Evolutionary conservation across 2,329 filamentous ascomycete species (phyloP).

Genomic region (Arthrobotrys megalospora): DNA sequence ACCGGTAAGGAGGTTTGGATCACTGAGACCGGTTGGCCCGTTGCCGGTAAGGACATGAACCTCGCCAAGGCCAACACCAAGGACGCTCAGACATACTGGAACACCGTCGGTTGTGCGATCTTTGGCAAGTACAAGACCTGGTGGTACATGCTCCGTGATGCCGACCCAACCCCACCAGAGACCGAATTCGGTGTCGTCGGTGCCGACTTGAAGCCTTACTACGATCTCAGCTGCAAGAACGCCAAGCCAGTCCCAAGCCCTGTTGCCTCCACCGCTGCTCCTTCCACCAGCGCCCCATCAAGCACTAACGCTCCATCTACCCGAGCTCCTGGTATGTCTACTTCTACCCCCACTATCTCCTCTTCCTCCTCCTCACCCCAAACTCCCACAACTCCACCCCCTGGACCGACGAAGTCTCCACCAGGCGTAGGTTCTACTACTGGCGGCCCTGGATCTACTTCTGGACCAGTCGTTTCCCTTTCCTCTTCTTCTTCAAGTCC

Average conservation of each 20-base stretch:
- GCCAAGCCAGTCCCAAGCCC: constrained; percentile 63
- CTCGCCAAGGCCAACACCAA: constrained; percentile 75
- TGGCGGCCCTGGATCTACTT: not conserved
- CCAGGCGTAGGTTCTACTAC: not conserved
- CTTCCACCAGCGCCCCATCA: not conserved
- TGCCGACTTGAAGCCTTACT: constrained; percentile 73
- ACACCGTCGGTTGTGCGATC: constrained; percentile 79
- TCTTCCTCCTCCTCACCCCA: not conserved
- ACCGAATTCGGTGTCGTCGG: constrained; percentile 81
- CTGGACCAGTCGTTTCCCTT: not conserved
- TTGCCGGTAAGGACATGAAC: constrained; percentile 76
- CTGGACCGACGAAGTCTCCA: constrained; percentile 20
- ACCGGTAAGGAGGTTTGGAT: constrained; percentile 83
- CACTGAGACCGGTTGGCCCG: constrained; percentile 90
- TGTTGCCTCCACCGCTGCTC: constrained; percentile 30
- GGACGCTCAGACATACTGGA: constrained; percentile 86
- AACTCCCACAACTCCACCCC: not conserved
- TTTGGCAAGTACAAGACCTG: constrained; percentile 78
- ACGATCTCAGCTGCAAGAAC: constrained; percentile 75
- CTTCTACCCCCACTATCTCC: too few relatives aligned
- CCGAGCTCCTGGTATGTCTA: constrained; percentile 44
- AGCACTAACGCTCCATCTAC: constrained; percentile 24
- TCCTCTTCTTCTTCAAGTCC: not conserved
- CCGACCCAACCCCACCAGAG: constrained; percentile 73
- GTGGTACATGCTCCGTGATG: constrained; percentile 84